phyloP scores from a whole-genome alignment of 2,329 filamentous ascomycete species.

The Pseudopyrenochaeta lycopersici region DNA sequence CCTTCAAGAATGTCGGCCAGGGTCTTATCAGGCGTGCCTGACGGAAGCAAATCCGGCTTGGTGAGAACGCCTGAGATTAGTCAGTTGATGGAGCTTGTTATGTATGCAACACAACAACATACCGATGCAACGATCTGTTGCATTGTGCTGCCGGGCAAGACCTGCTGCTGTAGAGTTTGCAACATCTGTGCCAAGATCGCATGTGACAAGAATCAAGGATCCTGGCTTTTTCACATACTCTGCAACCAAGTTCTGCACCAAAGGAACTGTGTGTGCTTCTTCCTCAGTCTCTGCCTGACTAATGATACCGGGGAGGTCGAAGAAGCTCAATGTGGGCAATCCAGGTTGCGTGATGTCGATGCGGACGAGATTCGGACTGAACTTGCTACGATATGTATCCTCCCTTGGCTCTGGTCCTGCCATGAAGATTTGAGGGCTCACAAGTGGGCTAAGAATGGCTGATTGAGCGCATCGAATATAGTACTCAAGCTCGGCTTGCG shows the following conservation, averaged over 20 bases:
- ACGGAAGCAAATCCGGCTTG: slow-evolving; percentile 78
- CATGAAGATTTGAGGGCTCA: slow-evolving; percentile 10
- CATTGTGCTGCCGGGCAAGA: slow-evolving; percentile 53
- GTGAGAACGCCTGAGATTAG: slow-evolving; percentile 75
- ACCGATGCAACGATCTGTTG: slow-evolving; percentile 56
- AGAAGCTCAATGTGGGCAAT: slow-evolving; percentile 80
- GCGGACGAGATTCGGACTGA: slow-evolving; percentile 82
- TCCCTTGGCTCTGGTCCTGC: neutral
- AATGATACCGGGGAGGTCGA: slow-evolving; percentile 86
- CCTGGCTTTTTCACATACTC: slow-evolving; percentile 74
- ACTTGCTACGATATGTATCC: slow-evolving; percentile 64
- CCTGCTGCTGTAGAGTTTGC: slow-evolving; percentile 77
- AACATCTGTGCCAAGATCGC: slow-evolving; percentile 80
- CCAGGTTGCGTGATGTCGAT: slow-evolving; percentile 77
- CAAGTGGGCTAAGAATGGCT: slow-evolving; percentile 75
- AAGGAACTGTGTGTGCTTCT: slow-evolving; percentile 57
- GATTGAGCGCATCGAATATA: slow-evolving; percentile 78
- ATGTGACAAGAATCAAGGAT: slow-evolving; percentile 78
- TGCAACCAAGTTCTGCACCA: slow-evolving; percentile 75
- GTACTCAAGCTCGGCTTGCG: slow-evolving; percentile 71
- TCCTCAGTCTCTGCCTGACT: slow-evolving; percentile 66
- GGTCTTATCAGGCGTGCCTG: slow-evolving; percentile 57
- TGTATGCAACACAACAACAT: slow-evolving; percentile 4
- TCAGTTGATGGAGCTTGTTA: neutral
- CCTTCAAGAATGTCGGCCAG: slow-evolving; percentile 72